Percentiles rank a stretch among this genome's conserved stretches.
Evolutionary conservation across 2,329 filamentous ascomycete genomes (phyloP).

Genomic region (Rhinocladiella mackenziei): DNA sequence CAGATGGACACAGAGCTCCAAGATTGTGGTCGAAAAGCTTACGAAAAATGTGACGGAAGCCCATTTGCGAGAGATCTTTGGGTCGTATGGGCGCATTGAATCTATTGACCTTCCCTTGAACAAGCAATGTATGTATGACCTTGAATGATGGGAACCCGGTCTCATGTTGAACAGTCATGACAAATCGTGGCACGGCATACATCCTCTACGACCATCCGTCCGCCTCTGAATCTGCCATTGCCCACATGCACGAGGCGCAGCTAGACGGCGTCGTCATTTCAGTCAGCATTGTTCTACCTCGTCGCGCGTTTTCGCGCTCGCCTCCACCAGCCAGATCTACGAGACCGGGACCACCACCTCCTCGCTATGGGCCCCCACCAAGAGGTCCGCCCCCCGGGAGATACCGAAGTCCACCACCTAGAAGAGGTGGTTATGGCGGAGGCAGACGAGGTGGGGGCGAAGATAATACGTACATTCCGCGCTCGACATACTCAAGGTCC

Average conservation of each 20-base stretch:
- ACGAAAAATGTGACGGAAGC: constrained; percentile 90
- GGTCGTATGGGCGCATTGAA: constrained; percentile 76
- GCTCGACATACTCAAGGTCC: constrained; percentile 44
- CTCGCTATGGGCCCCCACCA: constrained; percentile 32
- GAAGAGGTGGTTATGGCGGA: constrained; percentile 38
- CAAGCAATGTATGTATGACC: constrained; percentile 62
- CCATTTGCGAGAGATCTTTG: constrained; percentile 89
- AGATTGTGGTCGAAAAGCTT: constrained; percentile 95
- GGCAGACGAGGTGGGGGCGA: constrained; percentile 33
- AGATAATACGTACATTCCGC: constrained; percentile 57
- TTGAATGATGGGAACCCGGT: not conserved
- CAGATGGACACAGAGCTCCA: constrained; percentile 34
- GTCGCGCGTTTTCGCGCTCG: constrained; percentile 74
- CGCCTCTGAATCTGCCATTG: constrained; percentile 82
- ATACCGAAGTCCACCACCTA: constrained; percentile 36
- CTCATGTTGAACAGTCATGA: constrained; percentile 59
- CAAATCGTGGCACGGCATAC: constrained; percentile 89
- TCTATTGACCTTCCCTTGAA: constrained; percentile 90
- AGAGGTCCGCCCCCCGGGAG: constrained; percentile 28
- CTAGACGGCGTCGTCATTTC: constrained; percentile 77
- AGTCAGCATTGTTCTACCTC: constrained; percentile 83
- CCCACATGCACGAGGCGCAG: constrained; percentile 97
- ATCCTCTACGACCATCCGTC: constrained; percentile 74
- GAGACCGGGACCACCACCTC: constrained; percentile 44
- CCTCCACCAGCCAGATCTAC: constrained; percentile 68